A percentile compares a stretch with the other conserved stretches of the same genome.
Evolutionary conservation across 371 early-diverging fungal species (phyloP).

Genomic region (Dinochytrium kinnereticum): DNA sequence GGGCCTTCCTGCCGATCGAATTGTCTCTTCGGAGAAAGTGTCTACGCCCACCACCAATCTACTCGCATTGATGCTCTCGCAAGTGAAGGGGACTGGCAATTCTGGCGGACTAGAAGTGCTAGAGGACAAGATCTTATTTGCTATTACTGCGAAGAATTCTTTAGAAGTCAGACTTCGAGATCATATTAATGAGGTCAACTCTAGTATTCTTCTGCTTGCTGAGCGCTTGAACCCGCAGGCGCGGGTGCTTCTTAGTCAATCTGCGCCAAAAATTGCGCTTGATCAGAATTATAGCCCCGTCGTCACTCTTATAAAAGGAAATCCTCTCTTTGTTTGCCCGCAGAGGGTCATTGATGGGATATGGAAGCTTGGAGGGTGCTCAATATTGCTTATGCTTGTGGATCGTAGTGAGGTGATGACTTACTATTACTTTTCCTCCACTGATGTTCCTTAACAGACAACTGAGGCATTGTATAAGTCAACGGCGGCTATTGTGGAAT

Average conservation of each 20-base stretch:
- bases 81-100: neutral
- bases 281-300: neutral
- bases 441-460: conserved; percentile 48
- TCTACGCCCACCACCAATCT: neutral
- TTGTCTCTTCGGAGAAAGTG: neutral
- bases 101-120: conserved; percentile 10
- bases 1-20: neutral
- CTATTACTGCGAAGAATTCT: conserved; percentile 66
- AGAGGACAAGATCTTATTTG: conserved; percentile 69
- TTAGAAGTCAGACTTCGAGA: conserved; percentile 39
- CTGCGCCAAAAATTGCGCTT: conserved; percentile 44
- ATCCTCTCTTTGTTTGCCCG: conserved; percentile 58
- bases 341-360: conserved; percentile 63
- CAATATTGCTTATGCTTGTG: conserved; percentile 65
- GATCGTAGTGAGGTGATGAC: conserved; percentile 68
- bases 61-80: conserved; percentile 6
- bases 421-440: neutral
- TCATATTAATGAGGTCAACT: neutral
- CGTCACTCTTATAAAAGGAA: conserved; percentile 50
- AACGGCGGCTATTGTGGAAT: conserved; percentile 62
- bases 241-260: neutral
- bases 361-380: conserved; percentile 77
- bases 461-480: conserved; percentile 64
- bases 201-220: conserved; percentile 1
- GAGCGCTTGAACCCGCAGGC: neutral